A percentile compares a stretch with the other conserved stretches of the same genome.
Conservation (phyloP, 2,329 filamentous ascomycete species). For the Penicillium frequentans region DNA sequence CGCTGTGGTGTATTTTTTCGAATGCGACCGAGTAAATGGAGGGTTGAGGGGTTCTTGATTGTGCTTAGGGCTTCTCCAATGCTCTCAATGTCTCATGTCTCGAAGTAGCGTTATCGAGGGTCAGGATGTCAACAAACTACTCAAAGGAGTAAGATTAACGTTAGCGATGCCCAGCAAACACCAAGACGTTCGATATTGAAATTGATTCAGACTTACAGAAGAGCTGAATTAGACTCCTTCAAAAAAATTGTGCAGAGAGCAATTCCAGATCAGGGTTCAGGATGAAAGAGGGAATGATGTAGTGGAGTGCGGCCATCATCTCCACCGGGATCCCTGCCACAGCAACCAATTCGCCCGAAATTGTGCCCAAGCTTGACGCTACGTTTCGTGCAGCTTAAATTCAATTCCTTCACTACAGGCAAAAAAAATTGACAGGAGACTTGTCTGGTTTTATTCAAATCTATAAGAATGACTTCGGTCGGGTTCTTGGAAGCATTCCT, state of each 20-base stretch:
- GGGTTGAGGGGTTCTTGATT: not conserved
- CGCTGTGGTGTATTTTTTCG: not conserved
- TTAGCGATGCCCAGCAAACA: not conserved
- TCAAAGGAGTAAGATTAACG: conserved; percentile 27
- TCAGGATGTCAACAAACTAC: conserved; percentile 36
- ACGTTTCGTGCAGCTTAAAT: not conserved
- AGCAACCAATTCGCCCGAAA: conserved; percentile 25
- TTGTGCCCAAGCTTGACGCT: not conserved
- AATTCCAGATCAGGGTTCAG: conserved; percentile 1
- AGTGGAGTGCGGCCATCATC: conserved; percentile 22
- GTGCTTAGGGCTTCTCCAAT: not conserved
- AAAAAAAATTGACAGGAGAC: not conserved
- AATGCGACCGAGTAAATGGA: conserved; percentile 1
- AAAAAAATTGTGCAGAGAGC: not conserved
- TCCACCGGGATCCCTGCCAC: conserved; percentile 35
- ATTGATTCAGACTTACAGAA: conserved; percentile 1
- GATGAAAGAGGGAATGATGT: conserved; percentile 20
- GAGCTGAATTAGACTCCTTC: not conserved
- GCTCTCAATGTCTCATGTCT: conserved; percentile 10
- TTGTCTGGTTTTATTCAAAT: not conserved
- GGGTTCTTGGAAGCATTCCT: not conserved
- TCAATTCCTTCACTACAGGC: not conserved
- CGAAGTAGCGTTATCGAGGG: conserved; percentile 3
- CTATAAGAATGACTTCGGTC: not conserved
- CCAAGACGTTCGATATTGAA: not conserved